Percentiles rank a stretch among this genome's conserved stretches.
These are phyloP conservation scores for Fusarium sp. DNA, from an alignment of 2,329 filamentous ascomycete genomes.

Conservation along the genomic window DNA sequence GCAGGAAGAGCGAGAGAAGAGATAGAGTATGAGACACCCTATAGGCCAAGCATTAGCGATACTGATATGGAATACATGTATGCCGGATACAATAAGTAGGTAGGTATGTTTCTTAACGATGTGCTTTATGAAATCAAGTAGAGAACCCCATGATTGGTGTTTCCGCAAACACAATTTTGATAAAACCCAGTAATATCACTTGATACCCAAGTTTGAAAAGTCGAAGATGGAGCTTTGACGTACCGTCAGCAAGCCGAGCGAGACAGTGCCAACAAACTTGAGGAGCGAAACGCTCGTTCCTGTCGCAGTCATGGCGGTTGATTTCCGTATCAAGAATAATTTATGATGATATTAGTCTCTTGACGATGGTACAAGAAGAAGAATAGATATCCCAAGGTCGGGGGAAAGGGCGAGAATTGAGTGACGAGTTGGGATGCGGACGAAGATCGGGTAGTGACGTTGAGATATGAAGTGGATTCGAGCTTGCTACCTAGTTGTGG, in stretches of 20 bases:
- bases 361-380: background rate
- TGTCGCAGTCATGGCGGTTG: slow-evolving; percentile 68
- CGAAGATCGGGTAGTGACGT: slow-evolving; percentile 32
- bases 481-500: slow-evolving; percentile 18
- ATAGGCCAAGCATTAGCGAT: slow-evolving; percentile 34
- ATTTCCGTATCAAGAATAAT: background rate
- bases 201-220: slow-evolving; percentile 17
- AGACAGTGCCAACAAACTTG: slow-evolving; percentile 94
- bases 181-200: slow-evolving; percentile 12
- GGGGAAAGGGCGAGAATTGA: slow-evolving; percentile 22
- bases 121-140: too few relatives aligned
- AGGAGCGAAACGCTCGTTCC: slow-evolving; percentile 78
- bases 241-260: slow-evolving; percentile 88
- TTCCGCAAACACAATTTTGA: background rate
- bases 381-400: slow-evolving; percentile 6
- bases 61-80: background rate
- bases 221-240: slow-evolving; percentile 49
- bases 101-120: background rate
- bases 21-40: slow-evolving; percentile 92
- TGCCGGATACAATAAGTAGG: background rate
- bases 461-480: slow-evolving; percentile 16
- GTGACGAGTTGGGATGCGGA: slow-evolving; percentile 24
- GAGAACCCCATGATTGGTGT: background rate
- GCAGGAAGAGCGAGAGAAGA: slow-evolving; percentile 81
- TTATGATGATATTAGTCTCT: background rate